These are phyloP conservation scores for Colletotrichum costaricense DNA, from an alignment of 2,329 filamentous ascomycete genomes.

Conservation along the genomic window DNA sequence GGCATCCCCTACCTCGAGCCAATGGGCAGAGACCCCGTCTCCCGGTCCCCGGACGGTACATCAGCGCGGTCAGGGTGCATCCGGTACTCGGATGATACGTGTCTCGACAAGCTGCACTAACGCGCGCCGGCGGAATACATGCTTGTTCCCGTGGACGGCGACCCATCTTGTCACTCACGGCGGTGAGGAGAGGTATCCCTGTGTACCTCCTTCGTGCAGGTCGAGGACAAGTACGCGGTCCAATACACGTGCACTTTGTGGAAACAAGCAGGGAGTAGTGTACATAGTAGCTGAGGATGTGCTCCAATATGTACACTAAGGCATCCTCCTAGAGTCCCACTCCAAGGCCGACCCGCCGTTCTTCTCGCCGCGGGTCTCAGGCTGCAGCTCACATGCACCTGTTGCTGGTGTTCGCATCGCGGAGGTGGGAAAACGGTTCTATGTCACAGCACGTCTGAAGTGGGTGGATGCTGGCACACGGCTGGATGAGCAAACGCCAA, in stretches of 20 bases:
- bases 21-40: conserved; percentile 25
- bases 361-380: not conserved
- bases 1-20: not conserved
- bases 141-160: conserved; percentile 2
- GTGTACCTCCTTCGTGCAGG: not conserved
- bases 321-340: not conserved
- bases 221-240: conserved; percentile 1
- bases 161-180: conserved; percentile 16
- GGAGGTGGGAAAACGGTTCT: not conserved
- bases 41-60: conserved; percentile 8
- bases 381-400: not conserved
- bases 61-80: not conserved
- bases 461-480: not conserved
- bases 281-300: not conserved
- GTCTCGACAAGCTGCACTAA: conserved; percentile 14
- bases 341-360: conserved; percentile 12
- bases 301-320: not conserved
- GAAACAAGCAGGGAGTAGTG: not conserved
- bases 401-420: conserved; percentile 18
- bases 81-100: conserved; percentile 27
- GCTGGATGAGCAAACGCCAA: not conserved
- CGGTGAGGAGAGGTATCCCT: conserved; percentile 23
- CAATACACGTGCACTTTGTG: conserved; percentile 15
- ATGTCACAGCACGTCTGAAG: not conserved
- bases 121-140: conserved; percentile 9